These are phyloP conservation scores for Trypanosoma scelopori DNA, from an alignment of 208 protist species.

Conservation along the genomic window DNA sequence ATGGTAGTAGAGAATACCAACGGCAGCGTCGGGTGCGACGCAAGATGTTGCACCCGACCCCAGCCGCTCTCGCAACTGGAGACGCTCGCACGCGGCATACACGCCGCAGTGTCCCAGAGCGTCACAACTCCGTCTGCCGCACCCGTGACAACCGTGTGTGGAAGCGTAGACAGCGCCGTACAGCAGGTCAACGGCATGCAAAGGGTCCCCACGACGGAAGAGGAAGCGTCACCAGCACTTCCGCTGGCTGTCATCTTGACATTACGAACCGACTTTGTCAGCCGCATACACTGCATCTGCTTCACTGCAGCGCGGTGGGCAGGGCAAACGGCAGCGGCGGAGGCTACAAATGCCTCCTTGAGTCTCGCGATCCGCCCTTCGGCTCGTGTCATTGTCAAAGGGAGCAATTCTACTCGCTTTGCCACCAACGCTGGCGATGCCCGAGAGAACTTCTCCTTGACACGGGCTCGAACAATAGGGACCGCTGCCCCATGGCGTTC, in stretches of 20 bases:
- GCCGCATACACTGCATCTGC: conserved; percentile 40
- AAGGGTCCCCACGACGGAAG: conserved; percentile 38
- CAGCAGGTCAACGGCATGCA: conserved; percentile 74
- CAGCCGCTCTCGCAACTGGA: conserved; percentile 49
- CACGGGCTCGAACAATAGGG: not conserved
- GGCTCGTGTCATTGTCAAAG: conserved; percentile 47
- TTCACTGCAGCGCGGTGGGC: conserved; percentile 37
- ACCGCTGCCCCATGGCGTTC: not conserved
- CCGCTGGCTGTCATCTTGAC: conserved; percentile 37
- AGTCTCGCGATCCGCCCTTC: conserved; percentile 45
- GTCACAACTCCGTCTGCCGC: conserved; percentile 80
- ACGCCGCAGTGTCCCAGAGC: conserved; percentile 61
- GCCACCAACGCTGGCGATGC: conserved; percentile 45
- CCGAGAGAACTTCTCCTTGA: conserved; percentile 20
- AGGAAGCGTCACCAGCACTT: not conserved
- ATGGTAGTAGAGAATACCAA: conserved; percentile 69
- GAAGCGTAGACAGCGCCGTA: conserved; percentile 33
- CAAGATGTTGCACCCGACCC: conserved; percentile 66
- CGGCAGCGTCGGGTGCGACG: conserved; percentile 36
- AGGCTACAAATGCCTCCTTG: conserved; percentile 55
- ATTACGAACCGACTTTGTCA: conserved; percentile 81
- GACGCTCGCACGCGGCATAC: conserved; percentile 41
- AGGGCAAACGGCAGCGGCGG: conserved; percentile 26
- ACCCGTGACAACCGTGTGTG: conserved; percentile 50
- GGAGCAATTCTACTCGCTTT: conserved; percentile 46